Evolutionary conservation across 2,329 filamentous ascomycete genomes (phyloP), one percentile per base, ranked within the genome.

Genomic region (Xylariaceae sp.): DNA sequence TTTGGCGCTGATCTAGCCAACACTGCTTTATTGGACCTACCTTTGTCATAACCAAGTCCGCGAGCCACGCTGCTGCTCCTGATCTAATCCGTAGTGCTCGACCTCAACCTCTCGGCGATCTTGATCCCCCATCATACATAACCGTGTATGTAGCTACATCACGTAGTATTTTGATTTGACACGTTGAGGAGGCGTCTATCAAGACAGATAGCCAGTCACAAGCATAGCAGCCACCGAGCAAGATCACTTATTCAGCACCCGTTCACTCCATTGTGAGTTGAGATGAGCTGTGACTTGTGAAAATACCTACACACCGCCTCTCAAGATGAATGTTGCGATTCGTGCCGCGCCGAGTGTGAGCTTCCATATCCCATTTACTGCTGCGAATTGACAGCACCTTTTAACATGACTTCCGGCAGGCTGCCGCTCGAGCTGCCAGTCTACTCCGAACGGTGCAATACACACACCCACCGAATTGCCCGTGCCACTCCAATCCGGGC

Each of bases 401-500:
- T 46, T 58, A 51, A 57, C 22, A 4, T 29, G 37, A 40, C 22
- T 37, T 50, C 40, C 15, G n/a, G 21, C 34, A 84, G 83, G 77
- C 80, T 61, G 80, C 83, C 29, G 76, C 80, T 44, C 78, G 85
- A 61, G 89, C 89, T 15, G 74, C 84, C 55, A 88, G 80, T 62
- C 79, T 92, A 47, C 84, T 97, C 47, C 86, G 89, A 51, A 92
- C 92, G n/a, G 84, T 99, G 51, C 92, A 95, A 71, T 95, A 87
- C 70, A 87, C 87, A 1, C 92, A 94, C 69, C 91, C 89, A 54
- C 90, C 90, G 5, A 84, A 80, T 49, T 96, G 92, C 68, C 94
- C 94, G 1, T 97, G 94, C 72, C 94, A 99, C 69, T 88, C 88
- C 41, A 96, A 96, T 65, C 89, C 91, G 10, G 81, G 81, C 49